A percentile compares a stretch with the other conserved stretches of the same genome.
These are phyloP conservation scores for Russula sp. DNA, from an alignment of 768 basidiomycete genomes.

Conservation along the genomic window DNA sequence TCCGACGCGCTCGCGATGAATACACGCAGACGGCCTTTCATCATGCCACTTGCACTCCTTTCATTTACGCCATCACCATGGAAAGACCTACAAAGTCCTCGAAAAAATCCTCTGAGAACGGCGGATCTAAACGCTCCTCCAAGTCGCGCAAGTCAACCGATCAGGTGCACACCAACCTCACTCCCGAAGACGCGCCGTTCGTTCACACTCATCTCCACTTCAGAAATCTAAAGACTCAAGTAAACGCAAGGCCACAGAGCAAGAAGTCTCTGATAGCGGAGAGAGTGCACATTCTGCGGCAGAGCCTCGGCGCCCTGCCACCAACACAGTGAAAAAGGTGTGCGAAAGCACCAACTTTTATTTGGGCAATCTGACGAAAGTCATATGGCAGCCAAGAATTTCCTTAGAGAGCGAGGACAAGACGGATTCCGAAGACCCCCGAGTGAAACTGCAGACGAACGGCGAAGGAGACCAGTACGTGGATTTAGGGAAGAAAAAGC, in stretches of 20 bases:
- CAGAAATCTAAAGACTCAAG: slow-evolving; percentile 1
- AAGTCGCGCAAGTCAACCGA: background rate
- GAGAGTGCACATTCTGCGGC: background rate
- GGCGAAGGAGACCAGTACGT: slow-evolving; percentile 47
- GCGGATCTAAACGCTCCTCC: background rate
- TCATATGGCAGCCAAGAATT: slow-evolving; percentile 7
- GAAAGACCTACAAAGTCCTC: background rate
- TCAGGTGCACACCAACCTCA: background rate
- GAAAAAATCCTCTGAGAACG: background rate
- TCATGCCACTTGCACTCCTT: background rate
- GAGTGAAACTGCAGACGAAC: slow-evolving; percentile 9
- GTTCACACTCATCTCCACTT: background rate
- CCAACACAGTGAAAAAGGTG: slow-evolving; percentile 17
- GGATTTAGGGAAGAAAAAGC: slow-evolving; percentile 66
- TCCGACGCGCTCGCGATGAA: background rate
- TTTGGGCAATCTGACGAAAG: background rate
- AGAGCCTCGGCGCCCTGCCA: background rate
- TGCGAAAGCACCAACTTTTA: background rate
- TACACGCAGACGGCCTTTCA: background rate
- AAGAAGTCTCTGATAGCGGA: background rate
- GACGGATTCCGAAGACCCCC: background rate
- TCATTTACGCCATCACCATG: background rate
- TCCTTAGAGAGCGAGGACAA: background rate
- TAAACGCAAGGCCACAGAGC: slow-evolving; percentile 4
- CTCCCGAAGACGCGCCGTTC: background rate